Evolutionary conservation across 257 asterid species (phyloP).

Genomic region (Rauvolfia tetraphylla): DNA sequence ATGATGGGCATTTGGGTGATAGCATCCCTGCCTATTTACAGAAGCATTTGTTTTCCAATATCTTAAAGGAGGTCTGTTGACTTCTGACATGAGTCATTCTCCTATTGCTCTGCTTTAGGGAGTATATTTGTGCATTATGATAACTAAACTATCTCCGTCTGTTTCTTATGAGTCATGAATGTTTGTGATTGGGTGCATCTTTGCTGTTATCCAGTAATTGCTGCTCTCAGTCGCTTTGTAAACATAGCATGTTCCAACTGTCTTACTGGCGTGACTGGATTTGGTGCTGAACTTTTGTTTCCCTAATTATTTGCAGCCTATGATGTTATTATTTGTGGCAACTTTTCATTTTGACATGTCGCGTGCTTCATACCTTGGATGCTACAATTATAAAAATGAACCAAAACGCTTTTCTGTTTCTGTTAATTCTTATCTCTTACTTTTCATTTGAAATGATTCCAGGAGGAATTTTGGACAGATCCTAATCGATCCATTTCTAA

Average conservation of each 20-base stretch:
- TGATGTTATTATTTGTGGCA: background rate
- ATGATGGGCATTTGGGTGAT: slow-evolving; percentile 87
- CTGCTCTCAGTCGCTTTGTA: too few species aligned
- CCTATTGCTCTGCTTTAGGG: background rate
- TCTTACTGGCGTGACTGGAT: background rate
- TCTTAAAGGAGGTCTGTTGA: slow-evolving; percentile 77
- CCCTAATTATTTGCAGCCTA: slow-evolving; percentile 1
- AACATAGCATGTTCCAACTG: background rate
- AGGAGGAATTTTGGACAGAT: slow-evolving; percentile 81
- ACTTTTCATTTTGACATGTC: background rate
- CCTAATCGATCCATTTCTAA: slow-evolving; percentile 56
- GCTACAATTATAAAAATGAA: background rate
- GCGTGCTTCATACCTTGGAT: background rate
- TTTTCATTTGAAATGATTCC: slow-evolving; percentile 19
- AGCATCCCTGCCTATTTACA: slow-evolving; percentile 88
- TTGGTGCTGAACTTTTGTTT: background rate
- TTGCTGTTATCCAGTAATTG: background rate
- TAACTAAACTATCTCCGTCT: background rate
- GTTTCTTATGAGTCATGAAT: background rate
- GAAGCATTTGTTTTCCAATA: slow-evolving; percentile 76
- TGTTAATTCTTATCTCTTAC: background rate
- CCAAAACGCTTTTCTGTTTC: background rate
- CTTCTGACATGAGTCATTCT: background rate
- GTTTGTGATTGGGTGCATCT: background rate
- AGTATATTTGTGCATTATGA: background rate